A percentile compares a stretch with the other conserved stretches of the same genome.
These are phyloP conservation scores for Emmonsia crescens DNA, from an alignment of 2,329 filamentous ascomycete species.

Conservation along the genomic window DNA sequence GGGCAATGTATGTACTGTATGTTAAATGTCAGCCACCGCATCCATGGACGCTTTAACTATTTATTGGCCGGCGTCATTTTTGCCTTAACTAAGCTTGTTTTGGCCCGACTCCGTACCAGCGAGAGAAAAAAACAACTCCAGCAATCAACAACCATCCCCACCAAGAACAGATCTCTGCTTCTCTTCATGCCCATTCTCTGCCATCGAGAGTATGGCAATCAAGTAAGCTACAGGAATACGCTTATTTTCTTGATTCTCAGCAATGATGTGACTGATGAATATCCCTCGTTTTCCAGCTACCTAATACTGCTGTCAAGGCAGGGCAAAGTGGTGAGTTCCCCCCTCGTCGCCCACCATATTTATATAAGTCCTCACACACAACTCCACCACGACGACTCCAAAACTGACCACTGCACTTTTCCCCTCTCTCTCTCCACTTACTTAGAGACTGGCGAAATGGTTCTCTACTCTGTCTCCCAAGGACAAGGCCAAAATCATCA, in stretches of 20 bases:
- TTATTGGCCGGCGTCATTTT: no score
- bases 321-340: slow-evolving; percentile 84
- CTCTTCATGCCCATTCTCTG: neutral
- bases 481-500: slow-evolving; percentile 99
- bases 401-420: slow-evolving; percentile 8
- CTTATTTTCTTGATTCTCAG: neutral
- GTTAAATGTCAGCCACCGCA: no score
- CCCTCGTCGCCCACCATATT: slow-evolving; percentile 32
- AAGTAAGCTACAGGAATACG: slow-evolving; percentile 31
- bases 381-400: neutral
- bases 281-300: slow-evolving; percentile 51
- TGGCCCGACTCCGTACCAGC: neutral
- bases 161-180: slow-evolving; percentile 2
- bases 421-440: slow-evolving; percentile 15
- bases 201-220: slow-evolving; percentile 40
- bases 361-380: slow-evolving; percentile 20
- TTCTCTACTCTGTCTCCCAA: slow-evolving; percentile 95
- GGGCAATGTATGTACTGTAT: no score
- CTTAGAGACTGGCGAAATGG: slow-evolving; percentile 94
- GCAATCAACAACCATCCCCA: neutral
- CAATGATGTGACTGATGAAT: neutral
- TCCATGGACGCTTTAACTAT: no score
- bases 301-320: slow-evolving; percentile 94
- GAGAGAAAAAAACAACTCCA: neutral
- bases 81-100: neutral